Base-by-base conservation (phyloP, 2,329 filamentous ascomycete species). In the Aspergillus transmontanensis region DNA sequence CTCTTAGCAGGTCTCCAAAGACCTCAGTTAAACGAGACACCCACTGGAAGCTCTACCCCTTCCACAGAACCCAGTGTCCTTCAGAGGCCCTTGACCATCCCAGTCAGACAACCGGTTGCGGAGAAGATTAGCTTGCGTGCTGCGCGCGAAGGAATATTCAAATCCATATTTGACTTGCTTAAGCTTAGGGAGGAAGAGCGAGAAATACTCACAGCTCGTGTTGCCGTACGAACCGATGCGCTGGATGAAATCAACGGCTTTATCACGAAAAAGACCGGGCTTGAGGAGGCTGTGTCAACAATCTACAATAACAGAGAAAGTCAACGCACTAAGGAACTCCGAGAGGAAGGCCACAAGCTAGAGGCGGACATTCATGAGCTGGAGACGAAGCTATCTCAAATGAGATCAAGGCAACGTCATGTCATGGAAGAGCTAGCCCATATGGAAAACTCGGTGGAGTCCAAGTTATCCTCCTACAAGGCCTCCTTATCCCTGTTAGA, bases 391-490 rank as follows among this genome's bases (percentile, higher is more conserved):
- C 76, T 89, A 9, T 79, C 79, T 59, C 82, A 85, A 57, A 80
- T 89, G 77, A 87, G 84, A 73, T 79, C 78, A 43, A 80, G 81
- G 57, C 85, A 88, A 69, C 79, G 81, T 21, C 79, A 82, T 64
- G 74, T 89, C n/a, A 61, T 84, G 39, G 75, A 79, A 34, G 82
- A 87, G 67, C 80, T 86, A 28, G 80, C 82, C 34, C 78, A 84
- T 16, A 76, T 83, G 14, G 83, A 87, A 67, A 89, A 87, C 67
- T 81, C 83, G 2, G 80, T 86, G 14, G 85, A 87, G 67, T 84
- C 86, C 12, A 85, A 84, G 67, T 69, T 88, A 39, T 86, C 85
- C 4, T 86, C 85, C 0, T 89, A 88, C 69, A 85, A 82, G 61
- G 79, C 82, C 23, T 84, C 85, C 14, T 70, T 89, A 55, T 80